Evolutionary conservation across 2,329 filamentous ascomycete species (phyloP).

Genomic region (Penicillium sp.): DNA sequence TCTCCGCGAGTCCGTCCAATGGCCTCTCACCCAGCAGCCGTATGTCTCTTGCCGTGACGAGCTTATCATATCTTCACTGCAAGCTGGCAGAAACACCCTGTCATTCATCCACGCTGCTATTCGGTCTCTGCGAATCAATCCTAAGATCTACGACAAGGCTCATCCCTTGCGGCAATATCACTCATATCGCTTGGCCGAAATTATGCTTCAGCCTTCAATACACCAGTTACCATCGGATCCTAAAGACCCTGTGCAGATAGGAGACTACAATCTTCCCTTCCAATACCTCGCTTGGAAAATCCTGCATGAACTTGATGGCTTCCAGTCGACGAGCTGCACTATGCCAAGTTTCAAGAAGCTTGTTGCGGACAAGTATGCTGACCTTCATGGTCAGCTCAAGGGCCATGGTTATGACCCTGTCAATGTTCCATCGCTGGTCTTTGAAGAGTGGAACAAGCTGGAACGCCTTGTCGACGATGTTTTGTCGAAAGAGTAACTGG

Average conservation of each 20-base stretch:
- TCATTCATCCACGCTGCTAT: constrained; percentile 53
- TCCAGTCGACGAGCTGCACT: constrained; percentile 26
- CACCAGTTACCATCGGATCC: constrained; percentile 22
- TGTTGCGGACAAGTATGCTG: constrained; percentile 24
- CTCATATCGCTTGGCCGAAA: constrained; percentile 34
- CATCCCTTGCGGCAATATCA: constrained; percentile 56
- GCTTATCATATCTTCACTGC: constrained; percentile 49
- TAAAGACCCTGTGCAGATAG: constrained; percentile 18
- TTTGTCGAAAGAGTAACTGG: constrained; percentile 27
- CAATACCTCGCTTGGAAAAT: constrained; percentile 36
- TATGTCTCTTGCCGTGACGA: constrained; percentile 53
- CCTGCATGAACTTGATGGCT: constrained; percentile 27
- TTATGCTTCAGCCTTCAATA: constrained; percentile 30
- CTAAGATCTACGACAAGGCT: constrained; percentile 47
- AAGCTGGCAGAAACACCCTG: constrained; percentile 40
- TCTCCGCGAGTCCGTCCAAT: constrained; percentile 42
- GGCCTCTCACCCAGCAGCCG: constrained; percentile 53
- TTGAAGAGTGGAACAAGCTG: constrained; percentile 50
- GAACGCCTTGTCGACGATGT: constrained; percentile 34
- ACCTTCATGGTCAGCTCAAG: constrained; percentile 29
- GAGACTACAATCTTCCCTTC: constrained; percentile 29
- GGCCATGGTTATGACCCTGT: constrained; percentile 28
- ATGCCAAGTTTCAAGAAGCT: constrained; percentile 32
- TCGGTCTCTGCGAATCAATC: constrained; percentile 51
- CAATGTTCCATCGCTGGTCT: constrained; percentile 22